Evolutionary conservation across 2,329 filamentous ascomycete genomes (phyloP).

Genomic region (Ceratocystis destructans): DNA sequence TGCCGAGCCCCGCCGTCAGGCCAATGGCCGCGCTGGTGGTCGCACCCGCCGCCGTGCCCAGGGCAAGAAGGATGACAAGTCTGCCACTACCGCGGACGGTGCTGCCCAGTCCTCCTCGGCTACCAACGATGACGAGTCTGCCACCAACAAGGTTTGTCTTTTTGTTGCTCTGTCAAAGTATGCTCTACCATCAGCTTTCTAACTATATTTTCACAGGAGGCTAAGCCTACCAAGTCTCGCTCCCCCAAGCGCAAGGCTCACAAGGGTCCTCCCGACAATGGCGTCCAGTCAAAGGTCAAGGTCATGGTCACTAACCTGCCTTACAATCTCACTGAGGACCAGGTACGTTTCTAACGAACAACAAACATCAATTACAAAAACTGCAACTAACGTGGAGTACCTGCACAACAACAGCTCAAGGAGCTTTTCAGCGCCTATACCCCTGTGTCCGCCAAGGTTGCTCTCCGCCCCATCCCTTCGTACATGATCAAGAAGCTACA

Average conservation of each 20-base stretch:
- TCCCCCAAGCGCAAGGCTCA: constrained; percentile 39
- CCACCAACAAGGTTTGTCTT: constrained; percentile 13
- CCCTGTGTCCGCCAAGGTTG: constrained; percentile 93
- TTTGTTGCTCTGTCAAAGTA: not conserved
- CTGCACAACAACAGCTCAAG: constrained; percentile 54
- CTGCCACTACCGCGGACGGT: constrained; percentile 22
- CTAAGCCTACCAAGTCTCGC: constrained; percentile 39
- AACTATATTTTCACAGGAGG: constrained; percentile 32
- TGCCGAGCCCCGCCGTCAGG: constrained; percentile 47
- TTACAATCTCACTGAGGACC: constrained; percentile 94
- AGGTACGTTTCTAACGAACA: constrained; percentile 42
- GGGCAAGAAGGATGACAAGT: constrained; percentile 36
- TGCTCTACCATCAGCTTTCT: not conserved
- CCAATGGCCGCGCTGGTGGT: constrained; percentile 52
- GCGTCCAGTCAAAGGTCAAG: constrained; percentile 98
- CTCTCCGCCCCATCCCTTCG: constrained; percentile 90
- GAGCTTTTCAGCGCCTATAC: constrained; percentile 91
- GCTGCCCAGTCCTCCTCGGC: constrained; percentile 26
- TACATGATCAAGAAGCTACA: constrained; percentile 99
- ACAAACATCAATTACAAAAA: not conserved
- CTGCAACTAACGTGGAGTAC: constrained; percentile 18
- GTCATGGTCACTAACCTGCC: constrained; percentile 99
- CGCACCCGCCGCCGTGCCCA: constrained; percentile 51
- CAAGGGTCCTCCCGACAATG: constrained; percentile 83
- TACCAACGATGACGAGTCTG: constrained; percentile 37